phyloP scores from a whole-genome alignment of 2,329 filamentous ascomycete species.

The Stemphylium beticola region DNA sequence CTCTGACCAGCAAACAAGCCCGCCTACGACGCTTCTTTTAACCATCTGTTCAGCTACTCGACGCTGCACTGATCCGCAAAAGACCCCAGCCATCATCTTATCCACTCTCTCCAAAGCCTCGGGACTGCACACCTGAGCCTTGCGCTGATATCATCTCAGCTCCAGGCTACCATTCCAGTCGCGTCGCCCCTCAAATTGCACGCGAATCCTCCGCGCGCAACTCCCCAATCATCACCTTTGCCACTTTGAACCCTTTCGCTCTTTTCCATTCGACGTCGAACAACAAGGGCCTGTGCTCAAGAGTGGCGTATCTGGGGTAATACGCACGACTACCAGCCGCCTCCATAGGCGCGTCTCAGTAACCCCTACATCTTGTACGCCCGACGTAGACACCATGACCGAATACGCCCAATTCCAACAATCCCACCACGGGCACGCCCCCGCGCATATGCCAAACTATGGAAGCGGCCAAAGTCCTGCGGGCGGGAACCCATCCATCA shows the following conservation, averaged over 20 bases:
- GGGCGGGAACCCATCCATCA: slow-evolving; percentile 60
- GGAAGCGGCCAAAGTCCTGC: slow-evolving; percentile 45
- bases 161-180: slow-evolving; percentile 45
- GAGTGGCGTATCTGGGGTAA: slow-evolving; percentile 35
- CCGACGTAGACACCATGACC: slow-evolving; percentile 46
- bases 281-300: slow-evolving; percentile 30
- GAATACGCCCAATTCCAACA: slow-evolving; percentile 58
- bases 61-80: slow-evolving; percentile 5
- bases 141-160: slow-evolving; percentile 39
- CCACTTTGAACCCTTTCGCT: slow-evolving; percentile 20
- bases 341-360: slow-evolving; percentile 34
- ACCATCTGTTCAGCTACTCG: not conserved
- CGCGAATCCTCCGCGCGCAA: slow-evolving; percentile 9
- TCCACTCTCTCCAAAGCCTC: slow-evolving; percentile 28
- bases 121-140: slow-evolving; percentile 29
- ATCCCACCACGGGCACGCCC: slow-evolving; percentile 52
- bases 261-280: slow-evolving; percentile 18
- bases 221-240: not conserved
- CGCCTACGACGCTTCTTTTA: slow-evolving; percentile 22
- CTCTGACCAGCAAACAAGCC: slow-evolving; percentile 43
- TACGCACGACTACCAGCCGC: slow-evolving; percentile 20
- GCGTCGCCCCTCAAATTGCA: slow-evolving; percentile 33
- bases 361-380: slow-evolving; percentile 29
- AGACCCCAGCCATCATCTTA: not conserved
- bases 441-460: slow-evolving; percentile 50